These are phyloP conservation scores for Cucumis sativus DNA, from an alignment of 306 rosid species.

Conservation along the genomic window Cucumber_9930_V3 NC_026660.2:28619001-28619500, in stretches of 20 bases:
- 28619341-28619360: background rate
- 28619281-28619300: background rate
- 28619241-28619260: background rate
- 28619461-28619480: background rate
- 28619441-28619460: background rate
- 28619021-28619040: too few species aligned
- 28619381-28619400: background rate
- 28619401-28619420: background rate
- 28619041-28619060: too few species aligned
- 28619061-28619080: too few species aligned
- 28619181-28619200: background rate
- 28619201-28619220: background rate
- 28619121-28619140: too few species aligned
- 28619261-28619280: too few species aligned
- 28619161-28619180: too few species aligned
- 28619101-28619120: too few species aligned
- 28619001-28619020: too few species aligned
- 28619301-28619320: background rate
- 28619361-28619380: conserved; percentile 5
- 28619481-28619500: background rate
- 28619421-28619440: background rate
- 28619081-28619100: too few species aligned
- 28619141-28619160: too few species aligned
- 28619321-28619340: background rate
- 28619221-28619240: background rate